Conservation (phyloP, 2,329 filamentous ascomycete genomes). For the Trichoderma guizhouense region DNA sequence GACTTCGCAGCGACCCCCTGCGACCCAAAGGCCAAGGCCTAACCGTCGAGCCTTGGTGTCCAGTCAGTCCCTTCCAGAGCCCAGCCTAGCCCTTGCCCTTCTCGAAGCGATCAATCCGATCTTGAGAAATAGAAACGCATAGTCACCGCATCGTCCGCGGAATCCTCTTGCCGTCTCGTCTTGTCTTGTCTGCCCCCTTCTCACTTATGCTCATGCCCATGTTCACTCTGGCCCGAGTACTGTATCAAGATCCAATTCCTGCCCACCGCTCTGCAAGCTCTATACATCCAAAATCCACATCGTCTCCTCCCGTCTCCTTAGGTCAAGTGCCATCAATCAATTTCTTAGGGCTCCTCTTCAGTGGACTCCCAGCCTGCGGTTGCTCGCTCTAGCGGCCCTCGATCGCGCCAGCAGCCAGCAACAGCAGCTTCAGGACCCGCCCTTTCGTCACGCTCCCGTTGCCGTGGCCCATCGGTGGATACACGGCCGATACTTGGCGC, state of each 20-base stretch:
- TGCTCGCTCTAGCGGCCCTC: not conserved
- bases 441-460: constrained; percentile 17
- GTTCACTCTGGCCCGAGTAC: no score
- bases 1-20: constrained; percentile 4
- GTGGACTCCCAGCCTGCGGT: not conserved
- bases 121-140: not conserved
- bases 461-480: constrained; percentile 9
- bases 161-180: not conserved
- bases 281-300: not conserved
- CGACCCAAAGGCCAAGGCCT: not conserved
- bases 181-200: not conserved
- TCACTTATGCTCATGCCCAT: not conserved
- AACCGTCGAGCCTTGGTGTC: not conserved
- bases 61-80: not conserved
- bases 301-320: not conserved
- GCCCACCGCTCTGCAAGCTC: not conserved
- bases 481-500: not conserved
- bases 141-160: constrained; percentile 9
- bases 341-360: not conserved
- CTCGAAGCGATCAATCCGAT: not conserved
- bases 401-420: constrained; percentile 5
- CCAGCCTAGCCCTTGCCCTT: constrained; percentile 9
- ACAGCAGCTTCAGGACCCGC: constrained; percentile 4
- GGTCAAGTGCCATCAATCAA: not conserved
- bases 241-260: not conserved